Evolutionary conservation across 805 yeast genomes (phyloP).

Genomic region (Wickerhamomyces subpelliculosus): DNA sequence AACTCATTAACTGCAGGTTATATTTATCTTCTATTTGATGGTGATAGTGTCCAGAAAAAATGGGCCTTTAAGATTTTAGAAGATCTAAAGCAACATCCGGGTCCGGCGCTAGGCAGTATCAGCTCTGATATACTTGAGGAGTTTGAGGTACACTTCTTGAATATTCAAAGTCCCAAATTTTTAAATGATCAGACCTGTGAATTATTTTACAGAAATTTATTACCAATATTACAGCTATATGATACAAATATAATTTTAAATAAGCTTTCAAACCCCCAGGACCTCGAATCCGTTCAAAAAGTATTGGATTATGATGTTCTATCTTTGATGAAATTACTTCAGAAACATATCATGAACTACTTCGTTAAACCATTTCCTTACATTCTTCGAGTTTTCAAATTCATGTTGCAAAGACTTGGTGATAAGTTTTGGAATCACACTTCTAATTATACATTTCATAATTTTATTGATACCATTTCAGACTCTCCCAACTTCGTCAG

Average conservation of each 20-base stretch:
- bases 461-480: conserved; percentile 53
- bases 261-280: conserved; percentile 20
- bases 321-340: conserved; percentile 32
- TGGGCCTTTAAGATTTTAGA: conserved; percentile 37
- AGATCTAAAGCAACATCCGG: conserved; percentile 21
- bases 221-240: conserved; percentile 29
- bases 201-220: conserved; percentile 41
- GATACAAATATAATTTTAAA: conserved; percentile 28
- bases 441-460: conserved; percentile 46
- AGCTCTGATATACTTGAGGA: conserved; percentile 49
- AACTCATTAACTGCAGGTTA: conserved; percentile 39
- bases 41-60: conserved; percentile 33
- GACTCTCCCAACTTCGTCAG: conserved; percentile 43
- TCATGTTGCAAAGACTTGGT: conserved; percentile 36
- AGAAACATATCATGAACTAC: conserved; percentile 46
- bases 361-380: conserved; percentile 35
- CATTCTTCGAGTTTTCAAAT: conserved; percentile 44
- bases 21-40: conserved; percentile 49
- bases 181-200: conserved; percentile 36
- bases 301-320: conserved; percentile 25
- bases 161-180: conserved; percentile 45
- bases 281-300: conserved; percentile 15
- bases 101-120: too few species aligned
- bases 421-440: conserved; percentile 47
- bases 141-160: conserved; percentile 40